phyloP scores from a whole-genome alignment of 345 rosid species.

The Draba incana region DNA sequence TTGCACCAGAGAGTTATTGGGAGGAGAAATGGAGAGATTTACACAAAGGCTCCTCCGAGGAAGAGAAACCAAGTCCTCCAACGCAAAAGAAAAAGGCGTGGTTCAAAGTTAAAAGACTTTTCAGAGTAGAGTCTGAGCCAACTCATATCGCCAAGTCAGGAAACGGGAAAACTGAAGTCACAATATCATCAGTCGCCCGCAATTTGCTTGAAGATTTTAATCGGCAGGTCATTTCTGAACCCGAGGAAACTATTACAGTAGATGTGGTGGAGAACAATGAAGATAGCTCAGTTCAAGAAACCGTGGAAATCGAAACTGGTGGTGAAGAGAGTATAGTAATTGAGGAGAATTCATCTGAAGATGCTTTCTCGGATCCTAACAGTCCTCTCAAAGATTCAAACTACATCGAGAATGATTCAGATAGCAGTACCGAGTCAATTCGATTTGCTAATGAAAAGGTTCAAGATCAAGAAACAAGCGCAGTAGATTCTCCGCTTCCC shows the following conservation, averaged over 20 bases:
- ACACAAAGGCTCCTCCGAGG: conserved; percentile 66
- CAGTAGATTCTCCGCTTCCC: conserved; percentile 54
- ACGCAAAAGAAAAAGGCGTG: conserved; percentile 65
- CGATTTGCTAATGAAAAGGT: conserved; percentile 51
- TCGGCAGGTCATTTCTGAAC: conserved; percentile 53
- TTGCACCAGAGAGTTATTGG: conserved; percentile 87
- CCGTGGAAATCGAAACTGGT: conserved; percentile 36
- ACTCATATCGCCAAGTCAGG: conserved; percentile 45
- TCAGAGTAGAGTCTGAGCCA: conserved; percentile 82
- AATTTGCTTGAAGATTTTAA: conserved; percentile 80
- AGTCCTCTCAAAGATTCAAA: conserved; percentile 56
- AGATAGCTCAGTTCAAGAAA: conserved; percentile 22
- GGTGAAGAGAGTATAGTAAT: conserved; percentile 53
- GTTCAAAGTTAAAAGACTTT: conserved; percentile 65
- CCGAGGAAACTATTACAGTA: conserved; percentile 31
- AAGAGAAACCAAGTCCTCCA: conserved; percentile 50
- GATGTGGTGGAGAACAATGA: conserved; percentile 29
- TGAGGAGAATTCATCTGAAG: conserved; percentile 60
- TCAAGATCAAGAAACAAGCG: conserved; percentile 42
- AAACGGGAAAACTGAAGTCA: conserved; percentile 33
- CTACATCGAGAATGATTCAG: conserved; percentile 63
- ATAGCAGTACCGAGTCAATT: conserved; percentile 67
- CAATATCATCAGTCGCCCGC: conserved; percentile 56
- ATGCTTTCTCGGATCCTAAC: conserved; percentile 52
- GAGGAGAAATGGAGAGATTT: conserved; percentile 89